Evolutionary conservation across 805 yeast species (phyloP), one percentile per base, ranked within the genome.

Genomic region (Candida fluviatilis): DNA sequence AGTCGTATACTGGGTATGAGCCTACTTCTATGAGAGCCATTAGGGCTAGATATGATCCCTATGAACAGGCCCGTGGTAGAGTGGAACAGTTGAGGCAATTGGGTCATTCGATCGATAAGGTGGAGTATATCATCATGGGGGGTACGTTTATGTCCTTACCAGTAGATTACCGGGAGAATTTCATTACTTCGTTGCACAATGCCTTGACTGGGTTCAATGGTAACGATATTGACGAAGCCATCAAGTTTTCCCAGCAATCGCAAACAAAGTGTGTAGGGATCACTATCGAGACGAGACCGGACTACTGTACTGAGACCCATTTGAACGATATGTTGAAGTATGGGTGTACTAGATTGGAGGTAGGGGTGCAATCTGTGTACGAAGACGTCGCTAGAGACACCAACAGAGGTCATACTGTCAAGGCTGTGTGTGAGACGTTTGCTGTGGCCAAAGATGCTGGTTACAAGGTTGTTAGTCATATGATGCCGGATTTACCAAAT

Each of bases 11-110:
- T 0, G 99, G 99, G 27, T 93, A 93, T 57, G 99, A 93, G 60
- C 99, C 99, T 6, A 93, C 99, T 0, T 89, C 97, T 1, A 93
- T 93, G 99, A 76, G 99, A 53, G 99, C 99, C n/a, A 93, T 93
- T 45, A 74, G 99, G 51, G 99, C 99, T 0, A 78, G 99, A 53
- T 93, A 93, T 57, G 99, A 93, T 60, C 98, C 99, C 1, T 93
- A 88, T 57, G 99, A 93, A 62, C 99, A 93, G 62, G 97, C 98
- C 4, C 75, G 99, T 57, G 99, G 99, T 35, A 80, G 99, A 60
- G 82, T 93, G 28, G 99, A 93, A 55, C 99, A 93, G 69, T 73
- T 93, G 46, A 79, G 96, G 49, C 96, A 85, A 60, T 71, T 93
- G 43, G 99, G 99, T 11, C 99, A 93, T 57, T 83, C 95, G 1